Conservation (phyloP, 495 filamentous ascomycete genomes). For the Cercophora newfieldiana region DNA sequence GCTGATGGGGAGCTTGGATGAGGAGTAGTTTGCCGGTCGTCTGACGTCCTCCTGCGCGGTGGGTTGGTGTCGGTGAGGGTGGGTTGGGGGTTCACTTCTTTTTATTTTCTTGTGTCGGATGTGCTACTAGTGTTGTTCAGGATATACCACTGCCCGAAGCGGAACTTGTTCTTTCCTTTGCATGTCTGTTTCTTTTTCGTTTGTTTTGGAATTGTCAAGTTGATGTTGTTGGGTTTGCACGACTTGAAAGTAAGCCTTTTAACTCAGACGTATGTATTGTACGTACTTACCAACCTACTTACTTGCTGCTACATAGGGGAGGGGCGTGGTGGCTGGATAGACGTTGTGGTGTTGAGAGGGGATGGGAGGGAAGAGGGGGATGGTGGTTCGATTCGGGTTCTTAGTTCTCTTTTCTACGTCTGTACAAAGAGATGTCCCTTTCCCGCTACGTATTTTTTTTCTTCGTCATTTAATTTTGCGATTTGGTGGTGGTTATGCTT, state of each 20-base stretch:
- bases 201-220: not conserved
- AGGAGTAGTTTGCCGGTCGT: constrained; percentile 22
- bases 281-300: not conserved
- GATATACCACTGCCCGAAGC: constrained; percentile 15
- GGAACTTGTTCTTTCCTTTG: not conserved
- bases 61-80: not conserved
- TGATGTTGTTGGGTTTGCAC: not conserved
- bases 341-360: not conserved
- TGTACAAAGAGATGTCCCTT: not conserved
- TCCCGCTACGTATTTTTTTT: not conserved
- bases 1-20: constrained; percentile 49
- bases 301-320: not conserved
- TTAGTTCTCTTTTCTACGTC: not conserved
- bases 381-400: not conserved
- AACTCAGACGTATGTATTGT: not conserved
- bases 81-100: not conserved
- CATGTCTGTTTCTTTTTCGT: not conserved
- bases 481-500: no score
- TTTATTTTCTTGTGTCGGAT: constrained; percentile 3
- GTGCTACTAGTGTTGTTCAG: constrained; percentile 2
- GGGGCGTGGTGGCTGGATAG: not conserved
- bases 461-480: not conserved
- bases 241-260: not conserved
- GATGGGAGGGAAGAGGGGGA: no score
- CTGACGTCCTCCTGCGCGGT: not conserved